phyloP scores from a whole-genome alignment of 139 green algal species.

The Coccomyxa sp. region DNA sequence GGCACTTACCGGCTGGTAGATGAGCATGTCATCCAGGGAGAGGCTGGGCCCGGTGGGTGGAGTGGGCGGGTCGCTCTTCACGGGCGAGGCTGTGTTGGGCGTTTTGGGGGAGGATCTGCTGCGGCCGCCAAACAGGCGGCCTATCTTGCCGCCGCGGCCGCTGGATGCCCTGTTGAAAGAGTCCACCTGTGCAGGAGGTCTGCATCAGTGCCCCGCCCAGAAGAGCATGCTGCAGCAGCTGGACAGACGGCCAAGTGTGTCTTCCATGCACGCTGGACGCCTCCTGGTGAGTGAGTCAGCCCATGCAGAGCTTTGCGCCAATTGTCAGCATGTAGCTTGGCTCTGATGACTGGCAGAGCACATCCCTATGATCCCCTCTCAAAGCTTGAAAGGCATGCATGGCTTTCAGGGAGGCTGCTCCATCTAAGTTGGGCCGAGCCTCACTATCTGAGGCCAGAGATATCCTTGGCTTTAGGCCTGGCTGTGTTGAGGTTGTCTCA shows the following conservation, averaged over 20 bases:
- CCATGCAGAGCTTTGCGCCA: no score
- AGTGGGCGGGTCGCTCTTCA: conserved; percentile 7
- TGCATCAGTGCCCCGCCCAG: no score
- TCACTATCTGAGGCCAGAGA: no score
- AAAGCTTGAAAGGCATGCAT: conserved; percentile 8
- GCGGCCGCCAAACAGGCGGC: conserved; percentile 37
- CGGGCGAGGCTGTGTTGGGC: conserved; percentile 6
- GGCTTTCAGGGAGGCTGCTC: not conserved
- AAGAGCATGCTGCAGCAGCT: no score
- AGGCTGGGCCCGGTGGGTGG: conserved; percentile 18
- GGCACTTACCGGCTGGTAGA: conserved; percentile 30
- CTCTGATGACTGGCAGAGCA: no score
- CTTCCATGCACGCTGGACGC: no score
- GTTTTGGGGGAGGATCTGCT: conserved; percentile 22
- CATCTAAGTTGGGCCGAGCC: not conserved
- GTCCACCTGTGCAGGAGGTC: no score
- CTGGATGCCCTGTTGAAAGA: conserved; percentile 53
- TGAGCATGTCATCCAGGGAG: conserved; percentile 67
- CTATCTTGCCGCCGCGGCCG: conserved; percentile 41
- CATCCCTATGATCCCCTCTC: no score
- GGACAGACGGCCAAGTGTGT: no score
- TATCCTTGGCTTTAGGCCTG: not conserved
- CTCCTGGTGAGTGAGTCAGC: no score
- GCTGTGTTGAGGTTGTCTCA: not conserved
- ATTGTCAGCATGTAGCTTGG: no score